phyloP scores from a whole-genome alignment of 352 stramenopile genomes.

The Pythium dissotocum region DNA sequence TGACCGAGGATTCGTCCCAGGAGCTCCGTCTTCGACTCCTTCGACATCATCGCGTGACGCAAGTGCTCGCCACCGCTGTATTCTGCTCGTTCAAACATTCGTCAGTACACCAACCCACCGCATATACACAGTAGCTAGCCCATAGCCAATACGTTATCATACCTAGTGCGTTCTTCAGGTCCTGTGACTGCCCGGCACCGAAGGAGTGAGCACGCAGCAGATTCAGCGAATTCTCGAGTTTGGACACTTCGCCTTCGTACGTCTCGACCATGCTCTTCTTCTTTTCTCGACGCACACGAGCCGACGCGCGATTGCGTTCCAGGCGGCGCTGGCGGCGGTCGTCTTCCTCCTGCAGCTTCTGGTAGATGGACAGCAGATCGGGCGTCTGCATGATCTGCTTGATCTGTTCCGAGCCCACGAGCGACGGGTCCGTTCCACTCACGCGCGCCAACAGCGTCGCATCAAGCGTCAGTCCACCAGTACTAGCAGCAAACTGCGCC shows the following conservation, averaged over 20 bases:
- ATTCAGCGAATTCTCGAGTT: slow-evolving; percentile 84
- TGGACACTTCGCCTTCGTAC: slow-evolving; percentile 85
- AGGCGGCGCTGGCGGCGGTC: slow-evolving; percentile 72
- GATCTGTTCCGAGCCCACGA: slow-evolving; percentile 83
- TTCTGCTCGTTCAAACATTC: slow-evolving; percentile 33
- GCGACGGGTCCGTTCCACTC: slow-evolving; percentile 72
- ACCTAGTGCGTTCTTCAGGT: slow-evolving; percentile 75
- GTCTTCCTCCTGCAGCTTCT: slow-evolving; percentile 88
- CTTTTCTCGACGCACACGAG: slow-evolving; percentile 80
- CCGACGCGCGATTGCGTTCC: slow-evolving; percentile 80
- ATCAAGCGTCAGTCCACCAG: slow-evolving; percentile 75
- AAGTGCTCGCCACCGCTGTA: slow-evolving; percentile 78
- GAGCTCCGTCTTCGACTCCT: slow-evolving; percentile 83
- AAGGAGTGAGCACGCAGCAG: slow-evolving; percentile 79
- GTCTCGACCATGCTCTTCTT: slow-evolving; percentile 90
- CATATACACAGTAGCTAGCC: neutral
- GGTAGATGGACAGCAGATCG: slow-evolving; percentile 85
- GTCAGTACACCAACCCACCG: neutral
- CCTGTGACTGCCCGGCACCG: slow-evolving; percentile 60
- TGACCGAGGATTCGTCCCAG: slow-evolving; percentile 78
- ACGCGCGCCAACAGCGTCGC: slow-evolving; percentile 77
- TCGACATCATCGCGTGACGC: slow-evolving; percentile 81
- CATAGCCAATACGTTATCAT: slow-evolving; percentile 1
- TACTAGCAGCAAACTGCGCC: slow-evolving; percentile 81
- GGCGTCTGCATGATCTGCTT: slow-evolving; percentile 87